Base-by-base conservation (phyloP, 345 rosid genomes). In the Combretum micranthum region DNA sequence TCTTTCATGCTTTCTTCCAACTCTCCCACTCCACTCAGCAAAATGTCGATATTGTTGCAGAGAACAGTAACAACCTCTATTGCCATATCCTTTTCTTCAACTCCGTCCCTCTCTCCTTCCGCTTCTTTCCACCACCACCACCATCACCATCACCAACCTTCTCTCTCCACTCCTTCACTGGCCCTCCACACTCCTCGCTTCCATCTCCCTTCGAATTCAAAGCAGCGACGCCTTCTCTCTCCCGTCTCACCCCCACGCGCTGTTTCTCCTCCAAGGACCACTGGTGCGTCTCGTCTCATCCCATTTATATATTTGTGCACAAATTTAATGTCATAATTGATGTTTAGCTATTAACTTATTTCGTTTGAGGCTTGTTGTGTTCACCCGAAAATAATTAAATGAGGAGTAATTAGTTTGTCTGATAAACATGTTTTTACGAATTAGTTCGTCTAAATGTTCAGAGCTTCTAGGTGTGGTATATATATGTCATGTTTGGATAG, bases 231-330 rank as follows among this genome's bases (percentile, higher is more conserved):
- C 53, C 43, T 21, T 37, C 53, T 1, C 39, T 32, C 39, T 4
- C 26, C 10, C n/a, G n/a, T n/a, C 32, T 16, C 12, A n/a, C 43
- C 54, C 16, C 20, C 15, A 32, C 50, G 15, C 16, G 51, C 52
- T 22, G n/a, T 55, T 32, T 17, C 47, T 15, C 47, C 66, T 20
- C 47, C 39, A 25, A 53, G 0, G 4, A 53, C 59, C 66, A 47
- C 50, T 21, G 60, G 66, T 63, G 13, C 25, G 47, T 14, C 63
- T 21, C 14, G 54, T 5, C 15, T 14, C 44, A 9, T 49, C 3
- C 15, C 42, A 22, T 25, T 59, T 59, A 12, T 0, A n/a, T n/a
- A n/a, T n/a, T n/a, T n/a, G n/a, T n/a, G n/a, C n/a, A n/a, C n/a
- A n/a, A n/a, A n/a, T n/a, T n/a, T n/a, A n/a, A n/a, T n/a, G n/a